A percentile compares a stretch with the other conserved stretches of the same genome.
Conservation (phyloP, 257 asterid species). For the Penstemon barbatus region DNA sequence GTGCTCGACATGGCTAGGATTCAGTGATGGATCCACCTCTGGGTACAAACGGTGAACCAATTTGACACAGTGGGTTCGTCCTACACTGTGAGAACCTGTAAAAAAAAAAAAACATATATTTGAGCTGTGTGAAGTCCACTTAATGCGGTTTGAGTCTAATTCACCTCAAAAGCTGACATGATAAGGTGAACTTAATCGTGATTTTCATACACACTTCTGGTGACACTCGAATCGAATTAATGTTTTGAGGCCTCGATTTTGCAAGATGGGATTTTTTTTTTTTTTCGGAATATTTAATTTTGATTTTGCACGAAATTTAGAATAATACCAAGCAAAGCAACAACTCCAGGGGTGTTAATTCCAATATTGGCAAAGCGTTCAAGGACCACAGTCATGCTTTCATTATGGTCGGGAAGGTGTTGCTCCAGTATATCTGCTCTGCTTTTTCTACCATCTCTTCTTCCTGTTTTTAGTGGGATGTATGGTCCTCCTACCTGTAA, state of each 20-base stretch:
- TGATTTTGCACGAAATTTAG: no score
- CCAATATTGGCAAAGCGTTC: constrained; percentile 74
- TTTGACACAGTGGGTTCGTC: constrained; percentile 93
- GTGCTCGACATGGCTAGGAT: constrained; percentile 78
- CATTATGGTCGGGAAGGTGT: constrained; percentile 92
- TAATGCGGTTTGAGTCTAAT: neutral
- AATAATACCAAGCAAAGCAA: constrained; percentile 75
- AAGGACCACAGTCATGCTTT: constrained; percentile 81
- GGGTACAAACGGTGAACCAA: constrained; percentile 95
- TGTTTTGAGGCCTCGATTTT: no score
- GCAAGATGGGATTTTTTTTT: no score
- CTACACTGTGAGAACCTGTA: constrained; percentile 91
- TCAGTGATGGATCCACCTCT: constrained; percentile 82
- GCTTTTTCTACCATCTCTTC: constrained; percentile 93
- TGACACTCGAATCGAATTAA: no score
- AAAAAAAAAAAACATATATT: neutral
- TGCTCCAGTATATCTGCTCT: constrained; percentile 78
- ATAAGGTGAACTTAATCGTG: no score
- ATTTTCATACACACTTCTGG: no score
- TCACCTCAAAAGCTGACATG: neutral
- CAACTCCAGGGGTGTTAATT: constrained; percentile 76
- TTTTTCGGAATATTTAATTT: no score
- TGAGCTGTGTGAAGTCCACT: neutral
- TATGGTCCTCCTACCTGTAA: constrained; percentile 88
- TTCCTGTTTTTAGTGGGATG: constrained; percentile 82